phyloP scores from a whole-genome alignment of 257 asterid genomes.

The Agastache rugosa region DNA sequence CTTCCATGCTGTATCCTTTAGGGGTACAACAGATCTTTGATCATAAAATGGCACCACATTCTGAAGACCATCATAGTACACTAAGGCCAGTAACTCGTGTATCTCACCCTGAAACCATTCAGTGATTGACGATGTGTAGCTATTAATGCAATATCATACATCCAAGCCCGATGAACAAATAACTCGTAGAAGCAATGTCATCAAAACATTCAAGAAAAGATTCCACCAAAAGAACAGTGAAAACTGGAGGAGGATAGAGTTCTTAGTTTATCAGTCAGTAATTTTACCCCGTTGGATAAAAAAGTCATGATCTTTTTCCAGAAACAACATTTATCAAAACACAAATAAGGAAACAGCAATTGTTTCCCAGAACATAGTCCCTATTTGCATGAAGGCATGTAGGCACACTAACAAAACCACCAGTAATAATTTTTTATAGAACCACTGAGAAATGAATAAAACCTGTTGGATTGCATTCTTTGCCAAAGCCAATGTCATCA shows the following conservation, averaged over 20 bases:
- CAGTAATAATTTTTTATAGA: conserved; percentile 29
- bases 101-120: conserved; percentile 84
- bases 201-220: conserved; percentile 9
- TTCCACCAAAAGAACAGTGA: conserved; percentile 29
- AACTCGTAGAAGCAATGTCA: conserved; percentile 27
- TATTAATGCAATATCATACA: conserved; percentile 24
- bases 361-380: conserved; percentile 31
- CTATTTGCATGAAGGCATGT: conserved; percentile 25
- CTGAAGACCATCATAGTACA: conserved; percentile 95
- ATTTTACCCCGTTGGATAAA: conserved; percentile 8
- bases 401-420: conserved; percentile 35
- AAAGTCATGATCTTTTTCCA: conserved; percentile 24
- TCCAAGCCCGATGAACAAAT: conserved; percentile 28
- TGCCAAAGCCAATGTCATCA: conserved; percentile 95
- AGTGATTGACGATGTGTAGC: conserved; percentile 23
- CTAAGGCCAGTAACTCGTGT: conserved; percentile 93
- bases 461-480: conserved; percentile 88
- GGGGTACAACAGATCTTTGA: conserved; percentile 77
- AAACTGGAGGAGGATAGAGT: conserved; percentile 22
- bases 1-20: conserved; percentile 77
- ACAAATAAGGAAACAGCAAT: conserved; percentile 15
- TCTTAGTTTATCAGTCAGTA: conserved; percentile 22
- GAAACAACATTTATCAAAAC: conserved; percentile 1
- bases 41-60: conserved; percentile 97
- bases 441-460: conserved; percentile 36